Base-by-base conservation (phyloP, 768 basidiomycete species). In the Auricularia sp. region DNA sequence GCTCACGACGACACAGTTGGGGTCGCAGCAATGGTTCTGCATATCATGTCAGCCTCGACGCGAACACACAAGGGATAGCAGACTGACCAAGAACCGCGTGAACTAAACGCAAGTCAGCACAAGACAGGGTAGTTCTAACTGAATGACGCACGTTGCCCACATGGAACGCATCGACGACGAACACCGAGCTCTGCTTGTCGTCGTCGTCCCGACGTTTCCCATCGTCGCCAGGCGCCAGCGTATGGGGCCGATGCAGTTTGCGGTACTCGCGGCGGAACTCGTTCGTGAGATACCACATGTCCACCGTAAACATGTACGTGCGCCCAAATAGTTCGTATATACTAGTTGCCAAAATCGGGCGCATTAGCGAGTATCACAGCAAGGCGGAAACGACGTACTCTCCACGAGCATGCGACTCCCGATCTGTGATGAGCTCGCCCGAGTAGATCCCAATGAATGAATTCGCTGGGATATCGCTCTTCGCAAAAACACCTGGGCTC, bases 21-120 rank as follows among this genome's bases (percentile, higher is more conserved):
- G 94, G 65, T 92, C 87, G 70, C 94, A 96, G 18, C 89, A 92
- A 69, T 97, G 93, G 68, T 96, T 97, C 92, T 94, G 66, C 2
- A 35, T 33, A 34, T 64, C 56, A 69, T 44, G 61, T 34, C 13
- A 29, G 37, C 21, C 18, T 29, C 58, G 35, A 14, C 44, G 13
- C 2, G 42, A 35, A 62, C 2, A 37, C n/a, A 21, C 7, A 24
- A 37, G 24, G 3, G 21, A 10, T 3, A 61, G 14, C 11, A 35
- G 29, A 78, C 84, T 70, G 72, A 91, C 93, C 69, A 95, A 75
- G 70, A 91, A 96, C 37, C 94, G 84, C n/a, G 94, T 94, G 74
- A 94, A 94, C 93, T 42, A 5, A 14, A 42, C 39, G 7, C 39
- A 42, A 0, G 13, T 42, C 7, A 42, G 7, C 8, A 42, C 39